Evolutionary conservation across 306 rosid species (phyloP).

Genomic region (Trifolium repens): DNA sequence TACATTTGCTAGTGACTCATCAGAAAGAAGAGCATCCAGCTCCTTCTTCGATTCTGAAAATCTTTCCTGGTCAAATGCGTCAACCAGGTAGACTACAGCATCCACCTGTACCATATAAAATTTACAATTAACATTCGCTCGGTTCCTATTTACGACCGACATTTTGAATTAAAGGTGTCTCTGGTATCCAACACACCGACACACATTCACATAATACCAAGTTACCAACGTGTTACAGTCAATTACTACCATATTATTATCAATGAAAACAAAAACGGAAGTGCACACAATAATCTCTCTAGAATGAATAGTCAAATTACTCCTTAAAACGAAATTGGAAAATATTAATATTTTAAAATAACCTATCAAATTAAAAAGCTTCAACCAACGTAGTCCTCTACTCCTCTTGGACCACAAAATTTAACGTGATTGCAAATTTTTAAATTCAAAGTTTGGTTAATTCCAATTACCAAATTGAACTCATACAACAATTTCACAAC

Average conservation of each 20-base stretch:
- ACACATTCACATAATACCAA: background rate
- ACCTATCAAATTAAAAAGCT: background rate
- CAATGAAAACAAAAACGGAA: background rate
- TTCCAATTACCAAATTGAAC: background rate
- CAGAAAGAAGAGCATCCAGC: slow-evolving; percentile 79
- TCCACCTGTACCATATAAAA: slow-evolving; percentile 59
- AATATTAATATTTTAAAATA: background rate
- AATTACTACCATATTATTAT: background rate
- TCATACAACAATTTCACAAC: background rate
- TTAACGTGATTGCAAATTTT: background rate
- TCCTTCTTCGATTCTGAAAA: slow-evolving; percentile 74
- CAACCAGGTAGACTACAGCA: slow-evolving; percentile 83
- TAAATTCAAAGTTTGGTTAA: background rate
- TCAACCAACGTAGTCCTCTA: background rate
- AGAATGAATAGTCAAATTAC: no score
- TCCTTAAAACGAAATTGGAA: no score
- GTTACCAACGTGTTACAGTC: background rate
- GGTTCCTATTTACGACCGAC: background rate
- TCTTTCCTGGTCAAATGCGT: slow-evolving; percentile 75
- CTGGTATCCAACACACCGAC: background rate
- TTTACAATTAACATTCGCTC: background rate
- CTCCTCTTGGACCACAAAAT: background rate
- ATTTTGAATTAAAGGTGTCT: background rate
- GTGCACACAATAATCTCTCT: no score
- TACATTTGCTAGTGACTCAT: slow-evolving; percentile 63